Base-by-base conservation (phyloP, 257 asterid species). In the Knoxia roxburghii region DNA sequence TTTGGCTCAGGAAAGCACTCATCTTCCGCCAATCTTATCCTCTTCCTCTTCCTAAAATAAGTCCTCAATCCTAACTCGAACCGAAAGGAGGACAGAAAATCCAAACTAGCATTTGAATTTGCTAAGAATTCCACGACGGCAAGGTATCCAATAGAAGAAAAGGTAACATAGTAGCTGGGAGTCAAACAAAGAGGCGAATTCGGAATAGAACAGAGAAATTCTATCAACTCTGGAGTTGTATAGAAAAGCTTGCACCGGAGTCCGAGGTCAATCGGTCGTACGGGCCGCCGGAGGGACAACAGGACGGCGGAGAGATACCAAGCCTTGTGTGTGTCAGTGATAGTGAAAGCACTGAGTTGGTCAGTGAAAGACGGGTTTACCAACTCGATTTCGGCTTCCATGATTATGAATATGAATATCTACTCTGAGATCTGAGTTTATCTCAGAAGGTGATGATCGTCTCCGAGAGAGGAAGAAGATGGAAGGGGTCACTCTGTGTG, bases 251-350 rank as follows among this genome's bases (percentile, higher is more conserved):
- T 65, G 76, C 78, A 79, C 41, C 45, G 74, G 35, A 77, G 65
- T 0, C 89, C 79, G 20, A 91, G 80, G 49, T 91, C 95, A 18
- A 73, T 26, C 0, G 84, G 80, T 29, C 20, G 73, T 45, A 70
- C 78, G 18, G 94, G 95, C 40, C 83, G 73, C 32, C 89, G 79
- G 54, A 64, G 64, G 32, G 80, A 46, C 65, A 88, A 65, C 64
- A 91, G 65, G 43, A 81, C 83, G 17, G 84, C 84, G 71, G 79
- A 68, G 26, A 91, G 70, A n/a, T 80, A 80, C 97, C 97, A 91
- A 26, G 91, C 86, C 68, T 74, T 74, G 29, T 78, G 76, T 11
- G 61, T 43, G 37, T 81, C 60, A 53, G 79, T n/a, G 75, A 72
- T 2, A 23, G 72, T 30, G 71, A 61, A 63, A 27, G 78, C 52